Percentiles rank a stretch among this genome's conserved stretches.
Conservation (phyloP, 2,329 filamentous ascomycete genomes). For the Stemphylium vesicarium region DNA sequence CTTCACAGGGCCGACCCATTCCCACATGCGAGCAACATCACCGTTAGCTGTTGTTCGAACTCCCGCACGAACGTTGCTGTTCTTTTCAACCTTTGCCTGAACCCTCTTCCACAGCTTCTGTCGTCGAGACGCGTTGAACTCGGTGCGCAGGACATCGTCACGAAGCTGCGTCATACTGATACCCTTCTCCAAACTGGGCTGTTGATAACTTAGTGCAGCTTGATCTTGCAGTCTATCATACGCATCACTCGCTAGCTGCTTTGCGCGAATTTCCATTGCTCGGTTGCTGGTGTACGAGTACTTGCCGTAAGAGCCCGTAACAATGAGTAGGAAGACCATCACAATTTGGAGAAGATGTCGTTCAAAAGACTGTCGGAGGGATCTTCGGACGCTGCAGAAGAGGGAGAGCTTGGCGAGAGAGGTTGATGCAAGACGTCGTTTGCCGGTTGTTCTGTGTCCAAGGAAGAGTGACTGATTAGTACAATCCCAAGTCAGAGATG, state of each 20-base stretch:
- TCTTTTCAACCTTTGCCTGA: slow-evolving; percentile 83
- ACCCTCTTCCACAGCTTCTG: slow-evolving; percentile 87
- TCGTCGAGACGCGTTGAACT: slow-evolving; percentile 77
- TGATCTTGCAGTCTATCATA: slow-evolving; percentile 83
- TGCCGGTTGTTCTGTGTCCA: slow-evolving; percentile 74
- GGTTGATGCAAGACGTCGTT: slow-evolving; percentile 75
- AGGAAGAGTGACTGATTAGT: slow-evolving; percentile 87
- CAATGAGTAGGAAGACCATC: slow-evolving; percentile 59
- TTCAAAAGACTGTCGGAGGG: slow-evolving; percentile 79
- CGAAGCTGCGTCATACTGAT: slow-evolving; percentile 87
- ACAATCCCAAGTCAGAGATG: slow-evolving; percentile 41
- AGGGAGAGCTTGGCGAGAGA: slow-evolving; percentile 92
- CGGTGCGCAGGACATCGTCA: slow-evolving; percentile 84
- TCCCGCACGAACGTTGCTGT: slow-evolving; percentile 86
- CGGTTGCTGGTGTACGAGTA: slow-evolving; percentile 67
- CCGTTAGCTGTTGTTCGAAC: slow-evolving; percentile 66
- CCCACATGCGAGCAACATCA: slow-evolving; percentile 68
- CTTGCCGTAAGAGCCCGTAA: slow-evolving; percentile 64
- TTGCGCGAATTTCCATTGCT: slow-evolving; percentile 74
- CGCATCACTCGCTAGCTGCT: slow-evolving; percentile 81
- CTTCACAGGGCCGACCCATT: slow-evolving; percentile 68
- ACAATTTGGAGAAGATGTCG: slow-evolving; percentile 86
- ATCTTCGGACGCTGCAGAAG: slow-evolving; percentile 79
- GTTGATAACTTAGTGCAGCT: slow-evolving; percentile 75
- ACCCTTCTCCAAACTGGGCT: slow-evolving; percentile 72